These are phyloP conservation scores for Lipomyces oligophaga DNA, from an alignment of 805 yeast genomes.

Conservation along the genomic window DNA sequence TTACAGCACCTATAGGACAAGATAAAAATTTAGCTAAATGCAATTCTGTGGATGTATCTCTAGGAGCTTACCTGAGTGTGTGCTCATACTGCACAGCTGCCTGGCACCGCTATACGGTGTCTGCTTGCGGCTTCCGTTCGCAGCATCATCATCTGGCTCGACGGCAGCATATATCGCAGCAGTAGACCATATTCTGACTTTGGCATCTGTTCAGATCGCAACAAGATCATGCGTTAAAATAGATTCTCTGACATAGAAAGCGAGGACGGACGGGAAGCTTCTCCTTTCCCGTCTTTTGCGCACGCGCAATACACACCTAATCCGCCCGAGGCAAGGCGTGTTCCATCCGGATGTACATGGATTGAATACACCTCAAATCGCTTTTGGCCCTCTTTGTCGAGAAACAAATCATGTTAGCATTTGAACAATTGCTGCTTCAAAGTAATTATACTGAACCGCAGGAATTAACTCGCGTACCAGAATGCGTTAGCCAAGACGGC, in stretches of 20 bases:
- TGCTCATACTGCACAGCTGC: conserved; percentile 84
- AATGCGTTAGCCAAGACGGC: conserved; percentile 69
- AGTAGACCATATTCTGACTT: conserved; percentile 87
- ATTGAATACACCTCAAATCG: conserved; percentile 82
- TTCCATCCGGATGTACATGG: conserved; percentile 75
- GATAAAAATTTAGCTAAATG: not conserved
- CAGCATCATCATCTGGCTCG: conserved; percentile 5
- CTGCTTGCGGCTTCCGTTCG: not conserved
- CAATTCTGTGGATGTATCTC: not conserved
- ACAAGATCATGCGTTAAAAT: not conserved
- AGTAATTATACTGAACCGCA: too few relatives aligned
- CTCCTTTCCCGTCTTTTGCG: too few relatives aligned
- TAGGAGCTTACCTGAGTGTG: conserved; percentile 70
- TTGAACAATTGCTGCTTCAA: not conserved
- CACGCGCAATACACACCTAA: too few relatives aligned
- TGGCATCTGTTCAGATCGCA: conserved; percentile 55
- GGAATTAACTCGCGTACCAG: conserved; percentile 45
- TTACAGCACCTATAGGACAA: conserved; percentile 56
- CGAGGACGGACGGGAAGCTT: too few relatives aligned
- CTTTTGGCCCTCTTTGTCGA: conserved; percentile 63
- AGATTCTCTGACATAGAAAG: conserved; percentile 2
- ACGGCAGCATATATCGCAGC: conserved; percentile 73
- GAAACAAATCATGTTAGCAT: not conserved
- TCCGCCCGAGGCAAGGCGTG: conserved; percentile 89
- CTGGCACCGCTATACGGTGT: conserved; percentile 21